Evolutionary conservation across 208 protist species (phyloP).

Genomic region (Trypanosoma rangeli): DNA sequence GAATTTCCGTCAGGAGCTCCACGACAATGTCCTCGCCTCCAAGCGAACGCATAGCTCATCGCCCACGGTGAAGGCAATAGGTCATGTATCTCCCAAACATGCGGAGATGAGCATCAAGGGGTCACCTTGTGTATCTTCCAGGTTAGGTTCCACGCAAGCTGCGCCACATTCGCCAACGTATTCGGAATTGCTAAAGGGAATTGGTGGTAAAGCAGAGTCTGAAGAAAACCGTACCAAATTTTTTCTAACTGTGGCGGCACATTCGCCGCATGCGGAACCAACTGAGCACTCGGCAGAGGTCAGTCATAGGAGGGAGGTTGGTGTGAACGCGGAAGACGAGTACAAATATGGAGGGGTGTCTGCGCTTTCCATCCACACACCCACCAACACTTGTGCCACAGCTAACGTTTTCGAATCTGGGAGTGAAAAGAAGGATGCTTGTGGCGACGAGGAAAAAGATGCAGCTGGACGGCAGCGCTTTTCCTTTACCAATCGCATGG

Average conservation of each 20-base stretch:
- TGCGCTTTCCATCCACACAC: conserved; percentile 10
- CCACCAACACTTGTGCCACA: not conserved
- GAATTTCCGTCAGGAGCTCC: conserved; percentile 72
- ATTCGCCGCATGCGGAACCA: not conserved
- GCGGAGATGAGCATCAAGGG: not conserved
- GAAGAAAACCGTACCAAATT: not conserved
- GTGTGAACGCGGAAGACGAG: not conserved
- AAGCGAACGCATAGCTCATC: conserved; percentile 4
- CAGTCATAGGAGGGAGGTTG: not conserved
- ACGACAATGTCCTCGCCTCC: conserved; percentile 50
- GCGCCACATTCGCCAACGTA: not conserved
- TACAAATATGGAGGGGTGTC: not conserved
- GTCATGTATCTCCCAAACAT: not conserved
- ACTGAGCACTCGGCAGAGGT: not conserved
- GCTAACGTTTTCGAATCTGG: not conserved
- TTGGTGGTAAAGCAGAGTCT: not conserved
- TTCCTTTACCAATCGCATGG: conserved; percentile 24
- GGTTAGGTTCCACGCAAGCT: not conserved
- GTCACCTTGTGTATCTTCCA: not conserved
- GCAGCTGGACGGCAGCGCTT: conserved; percentile 23
- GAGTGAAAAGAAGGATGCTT: not conserved
- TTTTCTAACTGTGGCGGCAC: not conserved
- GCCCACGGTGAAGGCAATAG: not conserved
- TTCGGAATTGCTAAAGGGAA: not conserved
- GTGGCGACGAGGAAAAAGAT: not conserved